Evolutionary conservation across 208 protist species (phyloP).

Genomic region (Naegleria fowleri): DNA sequence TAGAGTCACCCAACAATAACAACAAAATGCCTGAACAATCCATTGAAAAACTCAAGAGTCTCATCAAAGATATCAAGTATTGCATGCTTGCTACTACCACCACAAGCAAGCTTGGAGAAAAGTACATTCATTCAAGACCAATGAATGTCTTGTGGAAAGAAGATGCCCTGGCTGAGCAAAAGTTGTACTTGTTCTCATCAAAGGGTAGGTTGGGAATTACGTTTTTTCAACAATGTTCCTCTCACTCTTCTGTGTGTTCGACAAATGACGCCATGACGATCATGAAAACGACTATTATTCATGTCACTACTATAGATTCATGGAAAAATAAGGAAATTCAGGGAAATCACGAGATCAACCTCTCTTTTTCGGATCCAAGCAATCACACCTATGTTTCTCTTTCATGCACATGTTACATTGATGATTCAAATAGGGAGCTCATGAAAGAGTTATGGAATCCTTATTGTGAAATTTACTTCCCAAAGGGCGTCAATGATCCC

Average conservation of each 20-base stretch:
- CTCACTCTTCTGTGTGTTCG: too few species aligned
- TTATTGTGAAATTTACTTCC: not conserved
- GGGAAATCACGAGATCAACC: not conserved
- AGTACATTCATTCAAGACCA: not conserved
- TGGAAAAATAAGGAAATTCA: not conserved
- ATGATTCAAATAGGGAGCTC: not conserved
- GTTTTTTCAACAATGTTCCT: too few species aligned
- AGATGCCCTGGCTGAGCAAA: not conserved
- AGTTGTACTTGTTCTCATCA: not conserved
- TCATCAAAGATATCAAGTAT: not conserved
- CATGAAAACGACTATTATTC: too few species aligned
- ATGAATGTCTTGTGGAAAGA: not conserved
- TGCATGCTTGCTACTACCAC: not conserved
- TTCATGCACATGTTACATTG: not conserved
- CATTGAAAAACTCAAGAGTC: not conserved
- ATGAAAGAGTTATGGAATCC: not conserved
- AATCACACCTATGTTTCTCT: not conserved
- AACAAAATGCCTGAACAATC: not conserved
- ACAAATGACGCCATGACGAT: too few species aligned
- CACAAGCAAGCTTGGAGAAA: not conserved
- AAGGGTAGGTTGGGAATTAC: not conserved
- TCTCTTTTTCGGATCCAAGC: not conserved
- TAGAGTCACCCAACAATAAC: too few species aligned
- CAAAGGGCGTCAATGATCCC: not conserved
- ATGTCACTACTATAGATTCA: not conserved